Evolutionary conservation across 495 filamentous ascomycete species (phyloP).

Genomic region (Neurospora hispaniola): DNA sequence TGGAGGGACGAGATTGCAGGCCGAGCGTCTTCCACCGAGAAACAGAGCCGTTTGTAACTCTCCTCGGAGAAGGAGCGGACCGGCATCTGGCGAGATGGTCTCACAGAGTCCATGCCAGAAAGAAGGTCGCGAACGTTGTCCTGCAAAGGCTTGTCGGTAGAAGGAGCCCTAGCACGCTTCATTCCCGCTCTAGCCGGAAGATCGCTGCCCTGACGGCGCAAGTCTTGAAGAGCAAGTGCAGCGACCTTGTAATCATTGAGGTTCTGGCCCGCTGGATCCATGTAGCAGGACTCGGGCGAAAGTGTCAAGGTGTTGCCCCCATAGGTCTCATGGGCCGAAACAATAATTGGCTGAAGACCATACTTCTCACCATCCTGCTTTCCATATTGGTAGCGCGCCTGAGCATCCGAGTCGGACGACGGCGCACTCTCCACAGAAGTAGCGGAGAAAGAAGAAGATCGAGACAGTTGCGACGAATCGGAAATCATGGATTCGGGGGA

Average conservation of each 20-base stretch:
- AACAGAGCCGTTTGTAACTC: constrained; percentile 51
- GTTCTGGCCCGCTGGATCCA: constrained; percentile 42
- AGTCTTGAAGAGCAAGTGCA: constrained; percentile 59
- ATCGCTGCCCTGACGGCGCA: constrained; percentile 31
- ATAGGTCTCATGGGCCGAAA: constrained; percentile 41
- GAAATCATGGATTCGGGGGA: constrained; percentile 90
- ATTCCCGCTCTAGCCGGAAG: constrained; percentile 20
- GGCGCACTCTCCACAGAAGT: constrained; percentile 59
- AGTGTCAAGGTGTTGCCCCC: constrained; percentile 45
- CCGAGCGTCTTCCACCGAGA: constrained; percentile 34
- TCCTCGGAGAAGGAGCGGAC: constrained; percentile 21
- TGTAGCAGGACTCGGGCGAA: constrained; percentile 50
- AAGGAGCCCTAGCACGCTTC: constrained; percentile 63
- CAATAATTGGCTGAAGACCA: constrained; percentile 34
- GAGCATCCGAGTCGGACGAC: constrained; percentile 59
- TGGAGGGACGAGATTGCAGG: constrained; percentile 27
- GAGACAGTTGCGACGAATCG: constrained; percentile 63
- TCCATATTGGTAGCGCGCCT: constrained; percentile 74
- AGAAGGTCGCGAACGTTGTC: constrained; percentile 62
- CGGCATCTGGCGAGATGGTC: constrained; percentile 24
- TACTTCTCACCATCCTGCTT: constrained; percentile 48
- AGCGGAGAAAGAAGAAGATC: constrained; percentile 65
- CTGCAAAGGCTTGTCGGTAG: constrained; percentile 57
- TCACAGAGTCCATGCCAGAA: constrained; percentile 9
- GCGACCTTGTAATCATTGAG: constrained; percentile 37